Conservation (phyloP, 148 eudicot genomes). For the Limonium bicolor region DNA sequence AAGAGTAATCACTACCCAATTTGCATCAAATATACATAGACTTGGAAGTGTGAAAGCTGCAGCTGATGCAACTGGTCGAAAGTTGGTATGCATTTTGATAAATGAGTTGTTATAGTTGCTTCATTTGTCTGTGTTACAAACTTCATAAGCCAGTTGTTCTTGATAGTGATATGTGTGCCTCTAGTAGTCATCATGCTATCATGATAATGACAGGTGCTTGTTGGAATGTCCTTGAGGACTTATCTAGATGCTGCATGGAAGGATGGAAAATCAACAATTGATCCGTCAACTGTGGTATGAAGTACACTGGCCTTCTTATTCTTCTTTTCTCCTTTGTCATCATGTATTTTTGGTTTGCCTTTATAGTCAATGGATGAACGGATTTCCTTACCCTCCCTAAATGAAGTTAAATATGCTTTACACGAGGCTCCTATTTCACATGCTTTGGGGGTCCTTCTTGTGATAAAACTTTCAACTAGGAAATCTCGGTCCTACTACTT, state of each 20-base stretch:
- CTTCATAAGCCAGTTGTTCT: not conserved
- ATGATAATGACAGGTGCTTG: slow-evolving; percentile 49
- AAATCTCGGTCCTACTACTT: too few relatives aligned
- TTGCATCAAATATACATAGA: slow-evolving; percentile 95
- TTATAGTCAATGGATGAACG: not conserved
- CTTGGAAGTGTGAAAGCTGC: slow-evolving; percentile 98
- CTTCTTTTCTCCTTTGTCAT: too few relatives aligned
- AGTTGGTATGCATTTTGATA: slow-evolving; percentile 48
- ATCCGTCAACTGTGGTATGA: slow-evolving; percentile 91
- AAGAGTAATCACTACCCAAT: slow-evolving; percentile 90
- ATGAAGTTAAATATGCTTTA: too few relatives aligned
- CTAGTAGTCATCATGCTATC: slow-evolving; percentile 2
- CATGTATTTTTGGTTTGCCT: not conserved
- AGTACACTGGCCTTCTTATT: too few relatives aligned
- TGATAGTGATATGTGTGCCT: not conserved
- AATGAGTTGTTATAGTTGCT: slow-evolving; percentile 2
- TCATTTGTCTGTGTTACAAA: not conserved
- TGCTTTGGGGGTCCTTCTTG: too few relatives aligned
- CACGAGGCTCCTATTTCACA: too few relatives aligned
- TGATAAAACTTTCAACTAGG: too few relatives aligned
- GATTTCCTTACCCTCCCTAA: too few relatives aligned
- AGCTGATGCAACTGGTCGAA: slow-evolving; percentile 88
- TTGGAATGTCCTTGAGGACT: slow-evolving; percentile 90
- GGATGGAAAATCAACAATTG: slow-evolving; percentile 95
- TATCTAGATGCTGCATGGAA: slow-evolving; percentile 97